Base-by-base conservation (phyloP, 2,329 filamentous ascomycete species). In the Exophiala sp. region DNA sequence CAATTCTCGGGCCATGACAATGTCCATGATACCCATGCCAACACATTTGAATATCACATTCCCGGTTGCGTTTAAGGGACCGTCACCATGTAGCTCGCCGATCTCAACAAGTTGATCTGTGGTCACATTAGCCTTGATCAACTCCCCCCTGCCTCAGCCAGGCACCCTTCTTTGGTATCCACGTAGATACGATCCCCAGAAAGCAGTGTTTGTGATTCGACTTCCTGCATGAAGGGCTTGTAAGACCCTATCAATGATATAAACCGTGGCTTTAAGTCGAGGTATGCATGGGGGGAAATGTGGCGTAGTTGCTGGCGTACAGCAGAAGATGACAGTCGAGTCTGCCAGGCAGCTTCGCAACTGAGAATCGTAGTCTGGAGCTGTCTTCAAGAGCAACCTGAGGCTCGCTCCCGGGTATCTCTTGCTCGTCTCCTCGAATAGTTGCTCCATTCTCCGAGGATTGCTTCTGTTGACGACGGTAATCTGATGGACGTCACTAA, bases 381-480 rank as follows among this genome's bases (percentile, higher is more conserved):
- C 77, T 55, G 89, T 86, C 58, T 83, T 81, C 1, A 79, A 72
- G 16, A 70, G 52, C n/a, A 63, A 56, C 2, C 39, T 50, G 24
- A 66, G 59, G 0, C 60, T 63, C 13, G 69, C 60, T 27, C 58
- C 56, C 16, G 72, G 67, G 62, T 72, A 69, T 6, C 62, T 62
- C 1, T 53, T 40, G 9, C 64, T 64, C 18, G 75, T 46, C 9
- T 68, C 63, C 1, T 45, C 45, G 5, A 70, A 51, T 0, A 68
- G 58, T 47, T 75, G 67, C 0, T 68, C 63, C 73, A 85, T 81
- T 18, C 83, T 79, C 62, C 82, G 79, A 11, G 73, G 39, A 3
- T 24, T 72, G 2, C 66, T 62, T 10, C 86, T 82, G 61, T 89
- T 93, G 60, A 95, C 81, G 58, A 95, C 81, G 62, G 88, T 84